Evolutionary conservation across 768 basidiomycete genomes (phyloP).

Genomic region (Hygrophorus russula): DNA sequence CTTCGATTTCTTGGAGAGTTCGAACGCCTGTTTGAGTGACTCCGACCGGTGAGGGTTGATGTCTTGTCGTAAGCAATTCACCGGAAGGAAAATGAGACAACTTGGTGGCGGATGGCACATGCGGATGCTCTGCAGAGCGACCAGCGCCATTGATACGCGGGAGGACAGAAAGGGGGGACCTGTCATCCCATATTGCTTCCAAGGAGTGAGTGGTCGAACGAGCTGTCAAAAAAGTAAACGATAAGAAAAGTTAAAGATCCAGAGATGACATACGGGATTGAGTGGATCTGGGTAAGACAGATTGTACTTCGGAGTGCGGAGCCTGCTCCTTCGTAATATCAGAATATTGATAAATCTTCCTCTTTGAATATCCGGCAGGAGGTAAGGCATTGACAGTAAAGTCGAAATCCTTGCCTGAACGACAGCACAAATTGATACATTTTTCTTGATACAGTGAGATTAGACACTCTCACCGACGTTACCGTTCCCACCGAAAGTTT

Average conservation of each 20-base stretch:
- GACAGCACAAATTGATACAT: conserved; percentile 6
- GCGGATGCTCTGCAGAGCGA: conserved; percentile 28
- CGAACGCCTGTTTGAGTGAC: conserved; percentile 30
- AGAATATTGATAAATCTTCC: conserved; percentile 10
- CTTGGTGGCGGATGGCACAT: conserved; percentile 19
- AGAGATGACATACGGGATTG: conserved; percentile 15
- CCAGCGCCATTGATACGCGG: conserved; percentile 39
- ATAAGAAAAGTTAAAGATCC: conserved; percentile 1
- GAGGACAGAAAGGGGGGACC: conserved; percentile 62
- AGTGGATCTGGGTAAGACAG: conserved; percentile 11
- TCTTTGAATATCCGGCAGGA: conserved; percentile 16
- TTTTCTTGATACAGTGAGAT: conserved; percentile 6
- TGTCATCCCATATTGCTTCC: conserved; percentile 77
- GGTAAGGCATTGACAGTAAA: conserved; percentile 44
- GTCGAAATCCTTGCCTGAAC: conserved; percentile 83
- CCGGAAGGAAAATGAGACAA: conserved; percentile 27
- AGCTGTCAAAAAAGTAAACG: conserved; percentile 17
- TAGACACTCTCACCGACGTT: conserved; percentile 56
- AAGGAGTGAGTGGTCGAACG: conserved; percentile 36
- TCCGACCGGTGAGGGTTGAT: conserved; percentile 23
- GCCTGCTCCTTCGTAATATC: conserved; percentile 12
- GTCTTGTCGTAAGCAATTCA: conserved; percentile 15
- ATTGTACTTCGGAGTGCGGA: conserved; percentile 5
- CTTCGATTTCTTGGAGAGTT: conserved; percentile 75
- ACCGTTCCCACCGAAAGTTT: conserved; percentile 78